These are phyloP conservation scores for Ochetophila trinervis DNA, from an alignment of 306 rosid species.

Conservation along the genomic window DNA sequence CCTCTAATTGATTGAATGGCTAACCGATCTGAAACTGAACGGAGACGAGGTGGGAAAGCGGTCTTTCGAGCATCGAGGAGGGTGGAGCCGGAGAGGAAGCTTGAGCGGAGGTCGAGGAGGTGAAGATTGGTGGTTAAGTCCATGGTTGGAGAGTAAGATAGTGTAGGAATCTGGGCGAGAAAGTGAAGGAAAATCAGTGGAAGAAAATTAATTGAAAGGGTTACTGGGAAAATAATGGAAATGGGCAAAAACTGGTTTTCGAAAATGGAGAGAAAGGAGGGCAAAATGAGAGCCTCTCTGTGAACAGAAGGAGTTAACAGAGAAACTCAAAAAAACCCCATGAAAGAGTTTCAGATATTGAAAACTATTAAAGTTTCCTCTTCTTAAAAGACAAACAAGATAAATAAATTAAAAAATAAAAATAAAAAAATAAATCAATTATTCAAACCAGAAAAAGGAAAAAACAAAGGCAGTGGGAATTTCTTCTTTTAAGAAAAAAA, in stretches of 20 bases:
- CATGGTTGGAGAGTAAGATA: conserved; percentile 34
- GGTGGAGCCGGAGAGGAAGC: conserved; percentile 55
- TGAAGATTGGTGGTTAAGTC: conserved; percentile 65
- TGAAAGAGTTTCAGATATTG: background rate
- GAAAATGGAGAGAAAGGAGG: too few relatives aligned
- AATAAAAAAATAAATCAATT: too few relatives aligned
- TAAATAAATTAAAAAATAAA: too few relatives aligned
- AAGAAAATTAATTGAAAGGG: too few relatives aligned
- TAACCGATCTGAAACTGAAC: conserved; percentile 24
- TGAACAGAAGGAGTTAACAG: background rate
- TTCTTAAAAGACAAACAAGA: background rate
- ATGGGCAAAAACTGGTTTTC: too few relatives aligned
- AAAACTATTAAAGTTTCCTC: too few relatives aligned
- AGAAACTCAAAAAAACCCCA: conserved; percentile 22
- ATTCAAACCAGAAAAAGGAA: too few relatives aligned
- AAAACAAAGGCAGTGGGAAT: too few relatives aligned
- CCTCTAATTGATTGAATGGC: conserved; percentile 30
- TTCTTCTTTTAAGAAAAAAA: too few relatives aligned
- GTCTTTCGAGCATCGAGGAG: conserved; percentile 42
- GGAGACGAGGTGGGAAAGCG: conserved; percentile 26
- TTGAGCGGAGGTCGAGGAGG: conserved; percentile 59
- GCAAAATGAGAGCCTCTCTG: too few relatives aligned
- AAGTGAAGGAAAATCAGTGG: background rate
- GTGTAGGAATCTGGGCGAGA: background rate
- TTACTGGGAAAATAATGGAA: too few relatives aligned